Evolutionary conservation across 306 rosid genomes (phyloP), one percentile per base, ranked within the genome.

Genomic region (Cicer pinnatifidum): DNA sequence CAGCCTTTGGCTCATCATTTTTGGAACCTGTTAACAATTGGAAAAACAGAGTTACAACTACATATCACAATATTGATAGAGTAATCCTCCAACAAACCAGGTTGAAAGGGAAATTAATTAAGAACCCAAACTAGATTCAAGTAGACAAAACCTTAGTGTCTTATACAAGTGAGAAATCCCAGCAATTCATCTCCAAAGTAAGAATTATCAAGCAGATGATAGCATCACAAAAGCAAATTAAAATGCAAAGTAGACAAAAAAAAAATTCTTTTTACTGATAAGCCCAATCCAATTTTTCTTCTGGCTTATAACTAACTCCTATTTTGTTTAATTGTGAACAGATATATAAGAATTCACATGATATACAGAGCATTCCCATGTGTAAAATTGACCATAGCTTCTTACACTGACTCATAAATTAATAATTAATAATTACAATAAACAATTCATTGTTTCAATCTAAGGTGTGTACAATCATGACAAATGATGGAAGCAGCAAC

Each of bases 1-100:
- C 88, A 6, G 16, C 81, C 85, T 86, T 89, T 8, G 90, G 78
- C 44, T 89, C 98, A 67, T 90, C 98, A 1, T 76, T 44, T 76
- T 90, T 91, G 75, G 88, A 66, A 67, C 98, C 98, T 90, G 80
- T 75, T 75, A 35, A 56, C 51, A 75, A 28, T 46, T 11, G 66
- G 40, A 35, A 9, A 15, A 61, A 39, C 60, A 77, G 5, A 23
- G 54, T 60, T 35, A 35, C 16, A 9, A 19, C 77, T 54, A 80
- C 23, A 37, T 35, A 20, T 15, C 17, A 60, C 37, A 0, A 50
- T 50, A 50, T 47, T 50, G 56, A 56, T 28, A 15, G 60, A 57
- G 44, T 28, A 43, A 51, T 54, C 13, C 54, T 81, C 63, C 8
- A 69, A 5, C 16, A 59, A 15, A 48, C 35, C 8, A 46, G 28